These are phyloP conservation scores for Arabidopsis hybrid DNA, from an alignment of 441 rosid genomes.

Conservation along the genomic window DNA sequence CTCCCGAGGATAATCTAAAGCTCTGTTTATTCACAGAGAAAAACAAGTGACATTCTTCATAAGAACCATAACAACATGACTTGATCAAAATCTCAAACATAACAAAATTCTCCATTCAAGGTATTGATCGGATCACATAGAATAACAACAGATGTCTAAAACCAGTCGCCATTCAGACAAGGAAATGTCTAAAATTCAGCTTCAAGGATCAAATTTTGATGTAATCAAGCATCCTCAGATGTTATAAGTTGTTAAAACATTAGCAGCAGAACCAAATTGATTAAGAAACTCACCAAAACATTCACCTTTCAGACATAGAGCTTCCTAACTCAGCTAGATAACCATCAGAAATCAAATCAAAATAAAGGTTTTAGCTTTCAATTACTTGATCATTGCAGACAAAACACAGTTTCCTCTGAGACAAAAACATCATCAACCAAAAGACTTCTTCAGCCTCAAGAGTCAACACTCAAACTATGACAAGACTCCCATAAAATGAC, in stretches of 20 bases:
- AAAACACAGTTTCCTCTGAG: not conserved
- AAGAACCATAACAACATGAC: not conserved
- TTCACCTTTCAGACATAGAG: not conserved
- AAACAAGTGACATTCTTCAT: constrained; percentile 10
- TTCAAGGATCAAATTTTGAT: not conserved
- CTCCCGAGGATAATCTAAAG: constrained; percentile 71
- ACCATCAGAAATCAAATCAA: not conserved
- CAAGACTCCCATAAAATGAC: constrained; percentile 20
- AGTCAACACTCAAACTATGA: constrained; percentile 25
- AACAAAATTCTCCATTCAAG: not conserved
- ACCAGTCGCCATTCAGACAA: not conserved
- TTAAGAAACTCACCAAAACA: not conserved
- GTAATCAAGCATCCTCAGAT: not conserved
- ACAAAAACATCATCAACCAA: constrained; percentile 12
- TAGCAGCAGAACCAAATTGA: not conserved
- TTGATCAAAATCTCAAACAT: not conserved
- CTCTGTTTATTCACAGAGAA: constrained; percentile 49
- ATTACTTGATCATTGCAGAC: not conserved
- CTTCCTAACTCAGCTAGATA: not conserved
- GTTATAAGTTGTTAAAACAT: not conserved
- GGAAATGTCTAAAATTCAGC: not conserved
- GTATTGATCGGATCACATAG: not conserved
- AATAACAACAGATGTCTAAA: not conserved
- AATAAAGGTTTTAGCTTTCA: not conserved
- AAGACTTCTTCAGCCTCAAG: constrained; percentile 21